Percentiles rank a stretch among this genome's conserved stretches.
Evolutionary conservation across 805 yeast genomes (phyloP).

Genomic region (Metschnikowia anglica): DNA sequence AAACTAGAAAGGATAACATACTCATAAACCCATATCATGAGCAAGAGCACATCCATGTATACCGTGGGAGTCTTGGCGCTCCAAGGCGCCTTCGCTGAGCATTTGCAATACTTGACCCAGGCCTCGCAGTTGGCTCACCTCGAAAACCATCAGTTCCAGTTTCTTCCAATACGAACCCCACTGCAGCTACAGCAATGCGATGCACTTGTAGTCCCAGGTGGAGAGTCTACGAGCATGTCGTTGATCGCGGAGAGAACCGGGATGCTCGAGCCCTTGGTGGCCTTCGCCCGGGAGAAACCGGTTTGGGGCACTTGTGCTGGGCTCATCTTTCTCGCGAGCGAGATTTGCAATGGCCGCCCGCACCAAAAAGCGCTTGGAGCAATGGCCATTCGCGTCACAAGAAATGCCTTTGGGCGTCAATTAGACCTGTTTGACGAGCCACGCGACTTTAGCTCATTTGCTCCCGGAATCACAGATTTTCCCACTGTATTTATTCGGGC

Average conservation of each 20-base stretch:
- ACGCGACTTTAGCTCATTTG: conserved; percentile 46
- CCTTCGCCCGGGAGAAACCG: conserved; percentile 50
- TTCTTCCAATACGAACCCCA: conserved; percentile 51
- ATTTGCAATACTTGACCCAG: conserved; percentile 37
- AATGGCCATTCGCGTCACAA: conserved; percentile 57
- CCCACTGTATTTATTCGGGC: conserved; percentile 69
- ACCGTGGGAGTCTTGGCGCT: conserved; percentile 69
- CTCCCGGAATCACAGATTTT: conserved; percentile 41
- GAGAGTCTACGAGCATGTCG: conserved; percentile 70
- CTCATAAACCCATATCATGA: background rate
- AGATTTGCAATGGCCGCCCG: conserved; percentile 50
- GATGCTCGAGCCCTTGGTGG: conserved; percentile 52
- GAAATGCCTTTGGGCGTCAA: conserved; percentile 82
- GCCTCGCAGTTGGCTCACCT: conserved; percentile 15
- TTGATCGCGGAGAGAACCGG: conserved; percentile 66
- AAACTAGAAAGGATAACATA: background rate
- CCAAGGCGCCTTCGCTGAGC: conserved; percentile 80
- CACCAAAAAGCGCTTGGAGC: conserved; percentile 63
- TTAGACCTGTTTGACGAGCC: conserved; percentile 57
- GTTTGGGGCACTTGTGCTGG: conserved; percentile 92
- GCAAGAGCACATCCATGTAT: background rate
- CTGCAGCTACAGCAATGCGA: conserved; percentile 51
- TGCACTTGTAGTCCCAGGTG: conserved; percentile 70
- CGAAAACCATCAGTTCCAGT: conserved; percentile 25
- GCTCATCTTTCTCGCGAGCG: conserved; percentile 60